Percentiles rank a stretch among this genome's conserved stretches.
Conservation (phyloP, 108 stramenopile species). For the Fragilariopsis cylindrus region DNA sequence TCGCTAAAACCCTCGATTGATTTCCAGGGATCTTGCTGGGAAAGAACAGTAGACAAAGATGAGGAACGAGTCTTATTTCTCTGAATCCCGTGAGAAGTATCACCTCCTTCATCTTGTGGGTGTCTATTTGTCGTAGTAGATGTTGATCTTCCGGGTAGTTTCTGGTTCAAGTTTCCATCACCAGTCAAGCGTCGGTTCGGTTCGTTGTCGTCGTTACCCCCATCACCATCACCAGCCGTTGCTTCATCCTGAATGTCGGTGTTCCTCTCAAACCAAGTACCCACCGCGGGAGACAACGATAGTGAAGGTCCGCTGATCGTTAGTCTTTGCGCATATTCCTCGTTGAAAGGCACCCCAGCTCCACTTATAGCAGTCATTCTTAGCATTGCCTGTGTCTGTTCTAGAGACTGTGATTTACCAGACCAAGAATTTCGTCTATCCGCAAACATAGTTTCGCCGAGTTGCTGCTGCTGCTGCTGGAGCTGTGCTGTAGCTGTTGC, state of each 20-base stretch:
- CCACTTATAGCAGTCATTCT: background rate
- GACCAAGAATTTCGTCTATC: background rate
- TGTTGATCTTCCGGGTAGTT: conserved; percentile 5
- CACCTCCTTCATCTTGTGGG: background rate
- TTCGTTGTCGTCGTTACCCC: background rate
- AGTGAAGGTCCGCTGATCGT: background rate
- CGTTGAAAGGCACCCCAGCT: background rate
- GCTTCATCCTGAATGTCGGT: background rate
- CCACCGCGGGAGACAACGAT: background rate
- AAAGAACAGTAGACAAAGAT: background rate
- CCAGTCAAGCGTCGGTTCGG: background rate
- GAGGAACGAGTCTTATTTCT: background rate
- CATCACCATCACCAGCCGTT: background rate
- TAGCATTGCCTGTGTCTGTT: background rate
- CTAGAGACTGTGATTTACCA: background rate
- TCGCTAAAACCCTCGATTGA: too few relatives aligned
- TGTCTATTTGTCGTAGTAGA: background rate
- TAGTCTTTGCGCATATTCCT: conserved; percentile 3
- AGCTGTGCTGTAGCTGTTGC: background rate
- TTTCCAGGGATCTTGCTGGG: background rate
- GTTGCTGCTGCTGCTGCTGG: background rate
- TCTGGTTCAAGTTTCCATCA: background rate
- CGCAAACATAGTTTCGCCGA: background rate
- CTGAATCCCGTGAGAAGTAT: background rate
- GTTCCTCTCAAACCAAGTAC: background rate